phyloP scores from a whole-genome alignment of 129 eudicot species.

The Kitagawia praeruptora region DNA sequence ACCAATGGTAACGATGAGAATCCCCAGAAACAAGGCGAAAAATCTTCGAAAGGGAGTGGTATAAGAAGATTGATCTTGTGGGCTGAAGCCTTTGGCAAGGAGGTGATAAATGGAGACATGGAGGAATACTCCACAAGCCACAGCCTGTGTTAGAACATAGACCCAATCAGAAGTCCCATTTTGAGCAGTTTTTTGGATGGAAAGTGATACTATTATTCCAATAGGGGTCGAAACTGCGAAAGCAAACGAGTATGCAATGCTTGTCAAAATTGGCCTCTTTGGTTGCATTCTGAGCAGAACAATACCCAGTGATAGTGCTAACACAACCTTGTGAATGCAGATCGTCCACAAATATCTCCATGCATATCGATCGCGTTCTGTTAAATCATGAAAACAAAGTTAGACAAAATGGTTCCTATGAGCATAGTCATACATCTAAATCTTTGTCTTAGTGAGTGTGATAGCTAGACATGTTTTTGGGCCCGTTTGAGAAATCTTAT shows the following conservation, averaged over 20 bases:
- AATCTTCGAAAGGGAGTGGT: constrained; percentile 77
- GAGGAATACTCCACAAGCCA: constrained; percentile 83
- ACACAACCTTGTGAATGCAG: constrained; percentile 77
- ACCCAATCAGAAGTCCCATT: constrained; percentile 66
- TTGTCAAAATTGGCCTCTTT: constrained; percentile 52
- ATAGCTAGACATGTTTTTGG: no score
- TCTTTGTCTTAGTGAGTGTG: neutral
- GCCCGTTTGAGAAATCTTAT: no score
- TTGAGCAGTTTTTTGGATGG: constrained; percentile 62
- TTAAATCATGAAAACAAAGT: neutral
- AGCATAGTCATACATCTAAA: no score
- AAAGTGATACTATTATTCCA: constrained; percentile 76
- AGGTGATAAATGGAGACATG: constrained; percentile 77
- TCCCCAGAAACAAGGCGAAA: constrained; percentile 70
- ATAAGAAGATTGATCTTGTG: constrained; percentile 36
- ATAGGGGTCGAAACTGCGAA: constrained; percentile 82
- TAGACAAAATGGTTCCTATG: neutral
- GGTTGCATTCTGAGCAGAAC: constrained; percentile 78
- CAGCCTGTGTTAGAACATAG: constrained; percentile 69
- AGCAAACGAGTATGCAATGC: constrained; percentile 58
- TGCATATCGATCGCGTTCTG: constrained; percentile 27
- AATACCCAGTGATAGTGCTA: constrained; percentile 80
- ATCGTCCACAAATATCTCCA: constrained; percentile 92
- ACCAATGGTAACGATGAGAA: constrained; percentile 71
- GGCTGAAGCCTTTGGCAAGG: constrained; percentile 70